Evolutionary conservation across 495 filamentous ascomycete genomes (phyloP).

Genomic region (Penicillium bialowiezense): DNA sequence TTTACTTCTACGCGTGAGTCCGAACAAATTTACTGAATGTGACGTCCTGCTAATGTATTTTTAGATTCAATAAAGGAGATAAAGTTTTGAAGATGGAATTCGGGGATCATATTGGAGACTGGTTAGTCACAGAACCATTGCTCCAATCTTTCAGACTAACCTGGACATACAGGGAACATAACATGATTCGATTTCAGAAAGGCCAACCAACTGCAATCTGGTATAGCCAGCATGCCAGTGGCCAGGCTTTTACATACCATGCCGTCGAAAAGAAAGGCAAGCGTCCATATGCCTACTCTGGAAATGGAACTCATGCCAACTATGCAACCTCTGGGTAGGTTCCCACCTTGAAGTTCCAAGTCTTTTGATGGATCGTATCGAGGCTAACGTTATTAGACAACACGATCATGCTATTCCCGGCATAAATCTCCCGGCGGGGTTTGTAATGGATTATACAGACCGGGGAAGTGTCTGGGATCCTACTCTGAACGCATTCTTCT

Average conservation of each 20-base stretch:
- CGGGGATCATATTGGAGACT: conserved; percentile 64
- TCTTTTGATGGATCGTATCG: background rate
- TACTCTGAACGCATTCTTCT: conserved; percentile 46
- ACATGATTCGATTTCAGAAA: conserved; percentile 64
- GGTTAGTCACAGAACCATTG: conserved; percentile 30
- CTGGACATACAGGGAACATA: conserved; percentile 57
- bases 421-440: conserved; percentile 57
- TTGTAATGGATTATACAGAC: conserved; percentile 62
- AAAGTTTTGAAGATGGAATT: conserved; percentile 49
- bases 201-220: conserved; percentile 56
- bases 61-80: conserved; percentile 49
- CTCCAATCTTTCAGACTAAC: background rate
- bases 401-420: conserved; percentile 64
- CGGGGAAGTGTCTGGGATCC: conserved; percentile 55
- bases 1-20: conserved; percentile 64
- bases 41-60: conserved; percentile 1
- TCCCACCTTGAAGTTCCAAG: no score
- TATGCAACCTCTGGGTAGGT: conserved; percentile 51
- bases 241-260: conserved; percentile 61
- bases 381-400: conserved; percentile 17
- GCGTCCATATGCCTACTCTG: conserved; percentile 53
- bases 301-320: conserved; percentile 57
- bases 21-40: background rate
- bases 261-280: conserved; percentile 51
- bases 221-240: conserved; percentile 61